A percentile compares a stretch with the other conserved stretches of the same genome.
phyloP scores from a whole-genome alignment of 1,284 basidiomycete genomes.

The Pseudozyma flocculosa region DNA sequence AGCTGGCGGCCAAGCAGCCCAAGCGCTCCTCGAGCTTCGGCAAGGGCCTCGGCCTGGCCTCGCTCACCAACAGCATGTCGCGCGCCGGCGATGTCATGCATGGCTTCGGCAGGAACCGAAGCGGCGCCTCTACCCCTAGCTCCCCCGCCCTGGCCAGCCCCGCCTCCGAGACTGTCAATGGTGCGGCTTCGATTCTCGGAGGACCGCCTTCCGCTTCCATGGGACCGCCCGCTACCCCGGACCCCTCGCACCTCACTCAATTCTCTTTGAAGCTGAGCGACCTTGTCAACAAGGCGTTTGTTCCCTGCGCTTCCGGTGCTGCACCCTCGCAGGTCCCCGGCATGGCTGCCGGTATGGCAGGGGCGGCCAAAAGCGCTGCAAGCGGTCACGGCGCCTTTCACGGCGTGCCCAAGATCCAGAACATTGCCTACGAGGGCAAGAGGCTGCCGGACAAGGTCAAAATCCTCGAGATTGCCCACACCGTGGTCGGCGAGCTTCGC shows the following conservation, averaged over 20 bases:
- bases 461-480: conserved; percentile 49
- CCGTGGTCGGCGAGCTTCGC: conserved; percentile 48
- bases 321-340: conserved; percentile 8
- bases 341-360: conserved; percentile 32
- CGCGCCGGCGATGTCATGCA: conserved; percentile 31
- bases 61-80: conserved; percentile 34
- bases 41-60: conserved; percentile 38
- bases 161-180: conserved; percentile 12
- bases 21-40: conserved; percentile 48
- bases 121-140: conserved; percentile 25
- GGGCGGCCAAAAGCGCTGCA: conserved; percentile 20
- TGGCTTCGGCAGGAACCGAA: conserved; percentile 22
- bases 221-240: conserved; percentile 35
- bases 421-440: conserved; percentile 46
- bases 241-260: conserved; percentile 51
- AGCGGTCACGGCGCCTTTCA: conserved; percentile 1
- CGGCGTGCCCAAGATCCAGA: conserved; percentile 34
- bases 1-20: conserved; percentile 17
- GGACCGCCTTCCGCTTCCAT: conserved; percentile 15
- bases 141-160: conserved; percentile 7
- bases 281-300: conserved; percentile 54
- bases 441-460: conserved; percentile 45
- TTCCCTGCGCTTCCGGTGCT: conserved; percentile 28
- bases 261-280: conserved; percentile 52
- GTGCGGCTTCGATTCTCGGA: conserved; percentile 17